These are phyloP conservation scores for Pecoramyces ruminantium DNA, from an alignment of 192 early-diverging fungal genomes.

Conservation along the genomic window DNA sequence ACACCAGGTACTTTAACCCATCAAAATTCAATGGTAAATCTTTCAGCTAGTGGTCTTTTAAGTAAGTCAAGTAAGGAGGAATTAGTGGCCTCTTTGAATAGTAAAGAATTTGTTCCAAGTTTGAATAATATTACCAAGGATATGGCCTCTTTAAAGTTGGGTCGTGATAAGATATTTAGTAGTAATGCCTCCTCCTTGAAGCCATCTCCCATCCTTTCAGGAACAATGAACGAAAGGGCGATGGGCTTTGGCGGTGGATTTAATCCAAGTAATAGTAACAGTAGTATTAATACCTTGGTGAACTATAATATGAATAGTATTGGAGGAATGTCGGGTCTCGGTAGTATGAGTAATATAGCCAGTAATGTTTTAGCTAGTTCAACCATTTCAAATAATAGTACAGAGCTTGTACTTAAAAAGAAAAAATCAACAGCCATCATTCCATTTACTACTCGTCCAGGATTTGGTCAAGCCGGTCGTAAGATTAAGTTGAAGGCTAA, in stretches of 20 bases:
- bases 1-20: too few relatives aligned
- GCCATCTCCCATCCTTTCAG: background rate
- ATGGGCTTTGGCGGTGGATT: background rate
- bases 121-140: background rate
- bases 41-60: background rate
- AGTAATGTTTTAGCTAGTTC: too few relatives aligned
- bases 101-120: background rate
- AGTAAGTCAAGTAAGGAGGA: background rate
- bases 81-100: background rate
- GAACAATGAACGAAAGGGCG: background rate
- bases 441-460: conserved; percentile 16
- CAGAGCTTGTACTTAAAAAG: background rate
- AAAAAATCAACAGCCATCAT: background rate
- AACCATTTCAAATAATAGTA: background rate
- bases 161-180: background rate
- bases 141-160: background rate
- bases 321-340: background rate
- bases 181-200: background rate
- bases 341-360: too few relatives aligned
- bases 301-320: background rate
- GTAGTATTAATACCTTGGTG: background rate
- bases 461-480: conserved; percentile 18
- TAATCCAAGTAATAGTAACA: background rate
- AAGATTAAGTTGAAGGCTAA: conserved; percentile 43
- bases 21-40: too few relatives aligned